phyloP scores from a whole-genome alignment of 306 rosid species.

The Quercus mongolica region DNA sequence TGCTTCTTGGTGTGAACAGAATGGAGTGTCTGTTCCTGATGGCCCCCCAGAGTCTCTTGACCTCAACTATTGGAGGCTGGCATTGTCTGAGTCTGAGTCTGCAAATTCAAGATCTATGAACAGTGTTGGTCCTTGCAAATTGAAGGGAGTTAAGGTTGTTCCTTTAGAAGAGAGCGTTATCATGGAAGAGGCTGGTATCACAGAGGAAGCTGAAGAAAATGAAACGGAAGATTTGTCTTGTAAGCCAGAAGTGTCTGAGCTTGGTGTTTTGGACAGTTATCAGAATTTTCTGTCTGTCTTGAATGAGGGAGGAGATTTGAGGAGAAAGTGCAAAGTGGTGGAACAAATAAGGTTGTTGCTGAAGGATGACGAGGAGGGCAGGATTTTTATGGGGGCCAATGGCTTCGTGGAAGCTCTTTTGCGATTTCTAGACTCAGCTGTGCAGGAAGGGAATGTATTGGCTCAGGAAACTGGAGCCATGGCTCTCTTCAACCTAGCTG shows the following conservation, averaged over 20 bases:
- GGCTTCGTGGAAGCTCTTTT: constrained; percentile 87
- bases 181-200: constrained; percentile 38
- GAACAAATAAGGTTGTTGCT: constrained; percentile 65
- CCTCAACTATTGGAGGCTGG: constrained; percentile 89
- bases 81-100: constrained; percentile 71
- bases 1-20: constrained; percentile 93
- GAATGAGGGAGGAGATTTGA: constrained; percentile 53
- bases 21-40: constrained; percentile 75
- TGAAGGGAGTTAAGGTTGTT: constrained; percentile 73
- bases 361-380: constrained; percentile 82
- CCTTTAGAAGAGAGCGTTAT: constrained; percentile 70
- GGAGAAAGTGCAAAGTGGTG: constrained; percentile 64
- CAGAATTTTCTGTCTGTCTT: constrained; percentile 52
- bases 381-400: constrained; percentile 85
- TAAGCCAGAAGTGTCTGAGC: constrained; percentile 48
- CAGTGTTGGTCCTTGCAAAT: constrained; percentile 63
- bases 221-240: constrained; percentile 44
- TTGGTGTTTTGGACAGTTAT: constrained; percentile 38
- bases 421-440: constrained; percentile 60
- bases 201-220: constrained; percentile 52
- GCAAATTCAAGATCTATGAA: constrained; percentile 58
- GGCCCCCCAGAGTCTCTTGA: constrained; percentile 90
- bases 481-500: constrained; percentile 97
- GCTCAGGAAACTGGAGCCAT: constrained; percentile 95
- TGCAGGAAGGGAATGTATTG: constrained; percentile 43